Conservation (phyloP, 1,139 yeast genomes). For the Debaryomycetaceae sp. region DNA sequence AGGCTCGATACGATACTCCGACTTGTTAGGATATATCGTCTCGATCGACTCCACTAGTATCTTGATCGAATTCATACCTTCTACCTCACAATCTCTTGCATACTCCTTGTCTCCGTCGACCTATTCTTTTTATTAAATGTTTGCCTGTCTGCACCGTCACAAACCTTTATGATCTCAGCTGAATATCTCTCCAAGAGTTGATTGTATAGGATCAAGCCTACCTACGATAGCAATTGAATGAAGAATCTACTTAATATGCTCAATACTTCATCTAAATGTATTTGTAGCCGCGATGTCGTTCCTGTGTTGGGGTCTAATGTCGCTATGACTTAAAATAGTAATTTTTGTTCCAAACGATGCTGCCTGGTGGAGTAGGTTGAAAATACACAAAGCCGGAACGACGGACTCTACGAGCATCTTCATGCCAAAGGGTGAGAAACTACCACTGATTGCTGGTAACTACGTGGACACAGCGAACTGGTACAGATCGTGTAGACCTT, state of each 20-base stretch:
- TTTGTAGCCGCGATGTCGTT: constrained; percentile 1
- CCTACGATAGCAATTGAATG: background rate
- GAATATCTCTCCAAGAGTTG: background rate
- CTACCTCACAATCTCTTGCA: background rate
- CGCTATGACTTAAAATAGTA: background rate
- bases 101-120: background rate
- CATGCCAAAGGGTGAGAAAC: too few relatives aligned
- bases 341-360: background rate
- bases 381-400: background rate
- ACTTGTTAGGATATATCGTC: constrained; percentile 22
- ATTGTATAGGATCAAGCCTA: background rate
- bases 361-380: background rate
- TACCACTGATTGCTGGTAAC: too few relatives aligned
- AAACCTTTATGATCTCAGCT: background rate
- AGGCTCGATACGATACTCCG: background rate
- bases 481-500: background rate
- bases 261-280: background rate
- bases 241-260: background rate
- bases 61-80: constrained; percentile 36
- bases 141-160: background rate
- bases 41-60: constrained; percentile 37
- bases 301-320: constrained; percentile 3
- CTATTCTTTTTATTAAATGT: background rate
- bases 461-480: too few relatives aligned
- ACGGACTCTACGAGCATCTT: background rate